phyloP scores from a whole-genome alignment of 495 filamentous ascomycete genomes.

The Amphirosellinia nigrospora region DNA sequence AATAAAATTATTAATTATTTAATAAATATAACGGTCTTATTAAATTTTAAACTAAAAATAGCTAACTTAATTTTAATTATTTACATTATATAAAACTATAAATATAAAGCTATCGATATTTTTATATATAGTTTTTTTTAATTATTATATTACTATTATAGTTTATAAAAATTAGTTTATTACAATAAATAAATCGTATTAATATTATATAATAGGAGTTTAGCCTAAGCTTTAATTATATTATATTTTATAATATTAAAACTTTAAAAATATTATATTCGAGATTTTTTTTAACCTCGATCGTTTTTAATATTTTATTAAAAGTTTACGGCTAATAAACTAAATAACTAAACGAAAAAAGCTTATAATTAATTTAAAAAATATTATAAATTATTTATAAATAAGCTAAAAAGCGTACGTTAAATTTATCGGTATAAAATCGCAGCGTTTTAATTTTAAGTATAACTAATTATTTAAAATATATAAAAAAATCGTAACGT shows the following conservation, averaged over 20 bases:
- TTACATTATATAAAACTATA: not conserved
- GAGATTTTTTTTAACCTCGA: not conserved
- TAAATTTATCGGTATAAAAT: too few species aligned
- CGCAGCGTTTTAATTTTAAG: too few species aligned
- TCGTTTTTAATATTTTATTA: not conserved
- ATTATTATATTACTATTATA: too few species aligned
- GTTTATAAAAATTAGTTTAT: not conserved
- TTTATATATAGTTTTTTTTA: not conserved
- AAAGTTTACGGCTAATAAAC: not conserved
- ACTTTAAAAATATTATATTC: conserved; percentile 5
- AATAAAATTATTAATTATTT: not conserved
- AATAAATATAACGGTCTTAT: not conserved
- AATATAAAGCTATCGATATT: not conserved
- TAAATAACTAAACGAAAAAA: conserved; percentile 8
- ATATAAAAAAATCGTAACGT: too few species aligned
- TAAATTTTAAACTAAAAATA: not conserved
- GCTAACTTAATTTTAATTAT: not conserved
- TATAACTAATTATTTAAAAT: too few species aligned
- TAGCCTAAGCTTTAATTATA: not conserved
- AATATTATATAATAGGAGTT: not conserved
- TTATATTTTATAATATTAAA: conserved; percentile 1
- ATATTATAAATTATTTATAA: too few species aligned
- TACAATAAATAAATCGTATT: not conserved
- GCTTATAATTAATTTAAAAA: conserved; percentile 3
- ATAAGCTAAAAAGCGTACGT: too few species aligned